phyloP scores from a whole-genome alignment of 2,329 filamentous ascomycete genomes.

The Clarireedia paspali region DNA sequence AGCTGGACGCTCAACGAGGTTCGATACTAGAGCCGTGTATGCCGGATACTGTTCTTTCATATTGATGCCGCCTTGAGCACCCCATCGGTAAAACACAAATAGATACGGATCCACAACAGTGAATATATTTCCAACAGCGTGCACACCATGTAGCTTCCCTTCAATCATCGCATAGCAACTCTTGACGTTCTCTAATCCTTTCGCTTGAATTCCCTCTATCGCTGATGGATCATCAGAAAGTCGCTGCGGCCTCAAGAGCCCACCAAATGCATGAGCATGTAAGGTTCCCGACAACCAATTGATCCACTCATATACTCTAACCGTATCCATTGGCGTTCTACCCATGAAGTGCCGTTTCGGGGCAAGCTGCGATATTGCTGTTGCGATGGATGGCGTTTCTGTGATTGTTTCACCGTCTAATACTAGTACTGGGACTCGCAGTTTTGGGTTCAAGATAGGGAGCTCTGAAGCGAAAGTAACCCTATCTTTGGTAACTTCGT shows the following conservation, averaged over 20 bases:
- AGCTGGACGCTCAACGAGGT: constrained; percentile 6
- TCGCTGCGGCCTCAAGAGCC: constrained; percentile 22
- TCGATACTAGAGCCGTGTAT: constrained; percentile 14
- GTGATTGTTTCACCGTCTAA: constrained; percentile 28
- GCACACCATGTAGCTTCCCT: constrained; percentile 15
- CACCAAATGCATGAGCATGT: constrained; percentile 26
- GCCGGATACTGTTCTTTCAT: constrained; percentile 20
- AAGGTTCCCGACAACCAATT: constrained; percentile 30
- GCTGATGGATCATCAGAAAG: constrained; percentile 21
- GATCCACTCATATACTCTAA: constrained; percentile 31
- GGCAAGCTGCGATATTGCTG: constrained; percentile 20
- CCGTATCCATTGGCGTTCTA: constrained; percentile 23
- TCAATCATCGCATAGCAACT: constrained; percentile 25
- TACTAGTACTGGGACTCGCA: constrained; percentile 27
- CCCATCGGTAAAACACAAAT: constrained; percentile 31
- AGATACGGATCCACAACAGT: constrained; percentile 32
- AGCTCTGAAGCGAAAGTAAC: constrained; percentile 12
- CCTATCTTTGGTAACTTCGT: background rate
- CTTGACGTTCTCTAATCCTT: constrained; percentile 18
- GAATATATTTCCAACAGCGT: constrained; percentile 27
- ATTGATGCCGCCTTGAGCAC: constrained; percentile 11
- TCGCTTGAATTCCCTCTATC: constrained; percentile 17
- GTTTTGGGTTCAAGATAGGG: constrained; percentile 28
- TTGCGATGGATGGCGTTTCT: constrained; percentile 29
- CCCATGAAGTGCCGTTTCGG: constrained; percentile 28